Evolutionary conservation across 805 yeast genomes (phyloP).

Genomic region (Myxozyma geophila): DNA sequence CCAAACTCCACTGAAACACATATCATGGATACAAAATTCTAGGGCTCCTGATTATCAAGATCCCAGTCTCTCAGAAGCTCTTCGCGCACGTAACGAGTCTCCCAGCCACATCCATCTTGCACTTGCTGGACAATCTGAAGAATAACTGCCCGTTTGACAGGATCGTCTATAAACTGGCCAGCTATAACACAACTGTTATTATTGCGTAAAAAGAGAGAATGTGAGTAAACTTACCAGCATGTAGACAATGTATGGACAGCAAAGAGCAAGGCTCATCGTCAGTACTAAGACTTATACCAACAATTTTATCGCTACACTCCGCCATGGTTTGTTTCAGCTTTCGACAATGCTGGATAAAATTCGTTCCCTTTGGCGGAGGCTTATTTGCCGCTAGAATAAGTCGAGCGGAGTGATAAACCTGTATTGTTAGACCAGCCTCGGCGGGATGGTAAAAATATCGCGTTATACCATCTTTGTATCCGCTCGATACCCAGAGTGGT

Average conservation of each 20-base stretch:
- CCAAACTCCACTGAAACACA: not conserved
- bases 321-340: constrained; percentile 16
- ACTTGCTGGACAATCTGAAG: constrained; percentile 17
- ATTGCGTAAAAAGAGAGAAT: not conserved
- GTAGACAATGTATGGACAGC: constrained; percentile 26
- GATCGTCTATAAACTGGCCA: constrained; percentile 23
- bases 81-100: constrained; percentile 23
- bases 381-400: constrained; percentile 15
- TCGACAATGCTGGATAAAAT: constrained; percentile 16
- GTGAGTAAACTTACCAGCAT: constrained; percentile 12
- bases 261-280: constrained; percentile 25
- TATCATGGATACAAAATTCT: not conserved
- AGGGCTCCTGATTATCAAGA: not conserved
- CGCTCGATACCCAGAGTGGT: constrained; percentile 19
- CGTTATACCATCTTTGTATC: constrained; percentile 16
- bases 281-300: constrained; percentile 26
- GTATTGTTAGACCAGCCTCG: constrained; percentile 28
- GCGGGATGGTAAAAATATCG: constrained; percentile 26
- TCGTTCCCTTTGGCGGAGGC: constrained; percentile 21
- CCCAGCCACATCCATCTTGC: constrained; percentile 28
- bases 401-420: constrained; percentile 18
- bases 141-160: constrained; percentile 17
- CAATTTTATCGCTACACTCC: constrained; percentile 23
- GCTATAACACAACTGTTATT: constrained; percentile 1
- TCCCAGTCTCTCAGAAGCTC: constrained; percentile 22